A percentile compares a stretch with the other conserved stretches of the same genome.
Evolutionary conservation across 192 early-diverging fungal species (phyloP).

Genomic region (Thamnidium elegans): DNA sequence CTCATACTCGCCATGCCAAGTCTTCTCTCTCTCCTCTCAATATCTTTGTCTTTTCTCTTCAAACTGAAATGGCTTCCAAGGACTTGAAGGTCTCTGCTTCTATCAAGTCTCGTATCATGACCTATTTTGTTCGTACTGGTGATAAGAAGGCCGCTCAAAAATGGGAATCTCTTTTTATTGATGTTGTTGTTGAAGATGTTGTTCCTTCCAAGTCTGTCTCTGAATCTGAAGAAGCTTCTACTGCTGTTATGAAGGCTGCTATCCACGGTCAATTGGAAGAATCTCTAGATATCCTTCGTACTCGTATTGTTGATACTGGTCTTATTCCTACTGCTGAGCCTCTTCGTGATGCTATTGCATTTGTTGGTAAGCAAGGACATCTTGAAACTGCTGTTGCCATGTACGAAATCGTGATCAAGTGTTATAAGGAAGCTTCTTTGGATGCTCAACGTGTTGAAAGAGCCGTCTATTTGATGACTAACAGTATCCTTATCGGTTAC

Average conservation of each 20-base stretch:
- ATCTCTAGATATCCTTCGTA: slow-evolving; percentile 19
- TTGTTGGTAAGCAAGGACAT: slow-evolving; percentile 32
- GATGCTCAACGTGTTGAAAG: slow-evolving; percentile 14
- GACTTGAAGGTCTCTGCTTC: not conserved
- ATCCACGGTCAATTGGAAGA: slow-evolving; percentile 15
- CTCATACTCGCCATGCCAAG: not conserved
- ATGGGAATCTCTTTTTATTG: not conserved
- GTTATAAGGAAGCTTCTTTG: slow-evolving; percentile 1
- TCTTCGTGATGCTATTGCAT: slow-evolving; percentile 33
- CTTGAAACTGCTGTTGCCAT: slow-evolving; percentile 23
- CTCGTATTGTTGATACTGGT: slow-evolving; percentile 3
- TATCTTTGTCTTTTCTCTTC: not conserved
- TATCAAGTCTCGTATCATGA: not conserved
- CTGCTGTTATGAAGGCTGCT: slow-evolving; percentile 22
- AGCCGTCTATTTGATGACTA: slow-evolving; percentile 39
- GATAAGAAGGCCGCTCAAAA: not conserved
- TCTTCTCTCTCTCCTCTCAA: not conserved
- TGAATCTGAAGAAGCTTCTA: slow-evolving; percentile 3
- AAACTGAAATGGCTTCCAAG: slow-evolving; percentile 1
- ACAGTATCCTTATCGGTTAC: slow-evolving; percentile 48
- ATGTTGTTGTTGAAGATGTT: not conserved
- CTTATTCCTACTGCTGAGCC: slow-evolving; percentile 28
- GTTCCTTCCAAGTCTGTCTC: not conserved
- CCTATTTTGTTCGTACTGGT: not conserved
- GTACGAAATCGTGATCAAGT: slow-evolving; percentile 13